Percentiles rank a stretch among this genome's conserved stretches.
phyloP scores from a whole-genome alignment of 2,329 filamentous ascomycete species.

The Penicillium sp. region DNA sequence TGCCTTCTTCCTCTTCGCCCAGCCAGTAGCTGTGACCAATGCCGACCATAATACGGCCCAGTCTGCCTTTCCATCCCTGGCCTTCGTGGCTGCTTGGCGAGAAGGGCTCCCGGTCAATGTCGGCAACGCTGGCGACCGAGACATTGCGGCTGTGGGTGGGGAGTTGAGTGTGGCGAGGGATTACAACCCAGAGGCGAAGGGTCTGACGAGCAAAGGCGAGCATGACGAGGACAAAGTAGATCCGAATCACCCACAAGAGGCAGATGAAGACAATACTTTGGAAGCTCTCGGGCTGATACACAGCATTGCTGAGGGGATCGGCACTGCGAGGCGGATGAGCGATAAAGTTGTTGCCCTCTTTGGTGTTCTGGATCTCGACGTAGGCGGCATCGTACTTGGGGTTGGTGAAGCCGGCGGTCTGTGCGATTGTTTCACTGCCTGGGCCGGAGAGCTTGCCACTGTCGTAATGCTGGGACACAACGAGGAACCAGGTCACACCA shows the following conservation, averaged over 20 bases:
- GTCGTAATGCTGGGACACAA: constrained; percentile 62
- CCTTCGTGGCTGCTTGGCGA: constrained; percentile 69
- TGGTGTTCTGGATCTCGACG: constrained; percentile 53
- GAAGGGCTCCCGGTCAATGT: constrained; percentile 67
- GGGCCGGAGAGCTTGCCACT: constrained; percentile 48
- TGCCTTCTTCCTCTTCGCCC: constrained; percentile 62
- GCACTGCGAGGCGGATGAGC: constrained; percentile 49
- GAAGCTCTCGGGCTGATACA: constrained; percentile 67
- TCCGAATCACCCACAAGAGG: constrained; percentile 70
- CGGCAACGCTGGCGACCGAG: constrained; percentile 50
- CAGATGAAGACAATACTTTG: constrained; percentile 78
- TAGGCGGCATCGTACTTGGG: constrained; percentile 63
- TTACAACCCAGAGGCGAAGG: constrained; percentile 62
- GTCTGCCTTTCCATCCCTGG: constrained; percentile 73
- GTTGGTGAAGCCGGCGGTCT: constrained; percentile 66
- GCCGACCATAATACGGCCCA: constrained; percentile 77
- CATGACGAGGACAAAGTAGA: constrained; percentile 83
- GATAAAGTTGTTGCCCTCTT: constrained; percentile 49
- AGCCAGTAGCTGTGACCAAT: constrained; percentile 81
- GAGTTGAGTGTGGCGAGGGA: constrained; percentile 42
- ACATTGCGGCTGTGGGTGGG: constrained; percentile 47
- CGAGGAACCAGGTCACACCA: constrained; percentile 81
- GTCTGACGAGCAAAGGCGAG: constrained; percentile 80
- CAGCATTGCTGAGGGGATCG: constrained; percentile 61
- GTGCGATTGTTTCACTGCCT: constrained; percentile 60